Evolutionary conservation across 805 yeast genomes (phyloP), one percentile per base, ranked within the genome.

Genomic region (Komagataella mondaviorum): DNA sequence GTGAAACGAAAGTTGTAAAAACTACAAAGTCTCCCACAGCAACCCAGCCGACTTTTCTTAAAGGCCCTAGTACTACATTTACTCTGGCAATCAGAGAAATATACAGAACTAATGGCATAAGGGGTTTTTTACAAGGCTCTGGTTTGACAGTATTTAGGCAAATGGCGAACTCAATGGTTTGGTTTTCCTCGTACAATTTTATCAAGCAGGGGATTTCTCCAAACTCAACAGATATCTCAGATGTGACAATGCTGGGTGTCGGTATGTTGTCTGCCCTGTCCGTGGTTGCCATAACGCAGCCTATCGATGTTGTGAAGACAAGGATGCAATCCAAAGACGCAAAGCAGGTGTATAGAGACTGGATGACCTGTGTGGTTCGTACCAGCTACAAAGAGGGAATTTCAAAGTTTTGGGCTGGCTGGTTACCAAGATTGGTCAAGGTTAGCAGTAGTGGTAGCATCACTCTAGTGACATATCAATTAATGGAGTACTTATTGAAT

Each of bases 271-370:
- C 95, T 2, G 81, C 93, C 0, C 66, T 76, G 3, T 84, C 88
- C 0, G 95, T 87, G 24, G 85, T 88, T 20, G 79, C 77, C 0
- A 69, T 77, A 0, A 90, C 96, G 0, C 98, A 88, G 67, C 97
- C 97, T 0, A 70, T 90, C 24, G 97, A 90, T 67, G 87, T 88
- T 2, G 67, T 90, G 48, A 90, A 90, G 68, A 79, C 96, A 2
- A 77, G 95, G 60, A 78, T 89, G 78, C 96, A 89, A 66, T 78
- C 88, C 59, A 78, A 81, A 59, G 79, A 82, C 60, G 80, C 84
- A n/a, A 73, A 73, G 59, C 59, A 64, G 4, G 57, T 77, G 2
- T 84, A 83, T 62, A 73, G 71, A 53, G 88, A 83, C 65, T 71
- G 88, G 5, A 65, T 85, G 59, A 75, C 79, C 17, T 75, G 82